Evolutionary conservation across 2,329 filamentous ascomycete species (phyloP).

Genomic region (Stachybotrys elegans): DNA sequence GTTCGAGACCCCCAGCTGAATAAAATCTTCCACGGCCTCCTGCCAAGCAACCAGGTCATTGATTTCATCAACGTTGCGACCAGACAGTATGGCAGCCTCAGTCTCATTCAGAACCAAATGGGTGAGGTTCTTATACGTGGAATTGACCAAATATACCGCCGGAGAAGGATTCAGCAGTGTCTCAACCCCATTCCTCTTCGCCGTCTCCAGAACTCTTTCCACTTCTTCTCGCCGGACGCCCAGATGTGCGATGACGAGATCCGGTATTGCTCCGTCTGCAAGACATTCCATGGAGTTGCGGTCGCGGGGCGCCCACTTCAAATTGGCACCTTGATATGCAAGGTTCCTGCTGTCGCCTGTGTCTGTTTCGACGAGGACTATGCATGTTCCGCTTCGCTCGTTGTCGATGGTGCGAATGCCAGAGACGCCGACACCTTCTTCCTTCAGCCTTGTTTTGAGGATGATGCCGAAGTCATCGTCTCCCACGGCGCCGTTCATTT

Average conservation of each 20-base stretch:
- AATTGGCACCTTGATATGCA: slow-evolving; percentile 1
- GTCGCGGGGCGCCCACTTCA: not conserved
- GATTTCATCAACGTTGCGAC: not conserved
- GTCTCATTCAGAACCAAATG: not conserved
- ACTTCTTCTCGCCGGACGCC: not conserved
- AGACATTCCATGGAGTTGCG: not conserved
- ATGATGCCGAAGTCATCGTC: not conserved
- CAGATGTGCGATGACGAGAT: not conserved
- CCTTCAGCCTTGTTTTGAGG: not conserved
- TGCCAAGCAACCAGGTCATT: not conserved
- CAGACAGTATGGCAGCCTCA: not conserved
- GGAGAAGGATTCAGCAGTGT: slow-evolving; percentile 1
- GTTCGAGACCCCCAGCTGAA: not conserved
- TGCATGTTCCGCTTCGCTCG: not conserved
- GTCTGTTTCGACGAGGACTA: not conserved
- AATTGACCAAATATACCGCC: not conserved
- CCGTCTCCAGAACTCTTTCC: not conserved
- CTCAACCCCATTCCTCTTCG: not conserved
- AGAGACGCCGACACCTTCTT: not conserved
- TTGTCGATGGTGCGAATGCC: not conserved
- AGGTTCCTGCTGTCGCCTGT: not conserved
- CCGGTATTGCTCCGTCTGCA: not conserved
- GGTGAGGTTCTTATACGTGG: not conserved
- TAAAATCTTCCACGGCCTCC: not conserved
- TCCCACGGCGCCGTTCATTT: not conserved